Percentiles rank a stretch among this genome's conserved stretches.
phyloP scores from a whole-genome alignment of 768 basidiomycete genomes.

The Tremella fuciformis region DNA sequence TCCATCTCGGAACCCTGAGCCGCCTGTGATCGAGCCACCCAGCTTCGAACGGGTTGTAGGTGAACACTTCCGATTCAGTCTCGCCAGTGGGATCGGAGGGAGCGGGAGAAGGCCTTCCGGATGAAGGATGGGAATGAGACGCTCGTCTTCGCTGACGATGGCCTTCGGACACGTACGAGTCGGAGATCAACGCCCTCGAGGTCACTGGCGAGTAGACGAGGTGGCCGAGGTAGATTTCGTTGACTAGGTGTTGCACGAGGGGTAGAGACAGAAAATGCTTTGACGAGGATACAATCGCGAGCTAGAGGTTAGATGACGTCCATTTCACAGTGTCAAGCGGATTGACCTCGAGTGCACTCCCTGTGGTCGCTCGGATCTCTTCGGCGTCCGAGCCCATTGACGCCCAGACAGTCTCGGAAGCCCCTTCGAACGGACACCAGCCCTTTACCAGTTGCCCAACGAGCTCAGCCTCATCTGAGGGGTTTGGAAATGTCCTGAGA shows the following conservation, averaged over 20 bases:
- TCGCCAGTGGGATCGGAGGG: constrained; percentile 5
- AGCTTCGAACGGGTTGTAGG: constrained; percentile 48
- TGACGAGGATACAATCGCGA: constrained; percentile 81
- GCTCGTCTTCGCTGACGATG: constrained; percentile 63
- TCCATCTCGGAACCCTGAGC: constrained; percentile 72
- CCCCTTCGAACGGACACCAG: constrained; percentile 78
- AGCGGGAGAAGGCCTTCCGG: background rate
- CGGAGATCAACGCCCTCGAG: constrained; percentile 73
- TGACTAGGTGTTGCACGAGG: constrained; percentile 79
- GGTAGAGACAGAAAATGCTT: constrained; percentile 80
- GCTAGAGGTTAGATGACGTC: constrained; percentile 54
- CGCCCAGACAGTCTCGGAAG: constrained; percentile 67
- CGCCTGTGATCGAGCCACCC: constrained; percentile 74
- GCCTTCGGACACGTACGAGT: constrained; percentile 70
- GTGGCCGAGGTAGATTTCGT: constrained; percentile 72
- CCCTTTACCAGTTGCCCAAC: constrained; percentile 73
- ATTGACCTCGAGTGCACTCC: constrained; percentile 77
- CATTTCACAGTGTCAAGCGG: background rate
- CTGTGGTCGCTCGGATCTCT: constrained; percentile 65
- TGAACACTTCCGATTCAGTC: constrained; percentile 39
- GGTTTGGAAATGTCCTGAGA: constrained; percentile 65
- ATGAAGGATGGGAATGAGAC: constrained; percentile 51
- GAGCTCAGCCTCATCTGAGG: constrained; percentile 67
- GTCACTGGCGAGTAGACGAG: constrained; percentile 55
- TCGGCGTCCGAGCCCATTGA: constrained; percentile 60